Evolutionary conservation across 345 rosid species (phyloP).

Genomic region (Erodium maritimum): DNA sequence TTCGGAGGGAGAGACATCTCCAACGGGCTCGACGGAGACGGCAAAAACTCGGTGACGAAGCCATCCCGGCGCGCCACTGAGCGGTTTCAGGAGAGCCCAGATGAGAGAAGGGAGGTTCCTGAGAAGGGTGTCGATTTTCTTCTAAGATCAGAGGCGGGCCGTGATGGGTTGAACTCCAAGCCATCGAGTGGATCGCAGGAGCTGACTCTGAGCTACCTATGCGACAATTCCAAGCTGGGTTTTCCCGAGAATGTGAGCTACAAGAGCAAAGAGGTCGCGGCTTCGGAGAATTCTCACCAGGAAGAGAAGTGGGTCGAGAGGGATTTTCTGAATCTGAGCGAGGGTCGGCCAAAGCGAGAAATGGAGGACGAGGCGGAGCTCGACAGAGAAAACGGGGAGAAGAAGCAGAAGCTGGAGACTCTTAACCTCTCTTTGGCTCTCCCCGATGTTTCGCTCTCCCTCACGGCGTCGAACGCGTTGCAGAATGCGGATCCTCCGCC

Average conservation of each 20-base stretch:
- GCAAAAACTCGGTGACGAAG: constrained; percentile 42
- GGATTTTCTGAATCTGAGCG: constrained; percentile 77
- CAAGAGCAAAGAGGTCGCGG: constrained; percentile 61
- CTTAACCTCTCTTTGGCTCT: constrained; percentile 78
- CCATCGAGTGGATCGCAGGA: constrained; percentile 42
- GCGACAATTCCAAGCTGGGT: constrained; percentile 44
- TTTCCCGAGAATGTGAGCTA: constrained; percentile 12
- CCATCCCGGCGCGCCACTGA: constrained; percentile 20
- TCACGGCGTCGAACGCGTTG: constrained; percentile 63
- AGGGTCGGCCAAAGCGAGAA: constrained; percentile 38
- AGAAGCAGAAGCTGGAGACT: constrained; percentile 56
- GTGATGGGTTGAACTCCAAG: constrained; percentile 36
- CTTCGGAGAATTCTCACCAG: constrained; percentile 38
- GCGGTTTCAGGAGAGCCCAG: constrained; percentile 22
- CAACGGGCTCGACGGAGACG: constrained; percentile 35
- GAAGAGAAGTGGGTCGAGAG: constrained; percentile 78
- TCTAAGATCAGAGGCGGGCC: constrained; percentile 29
- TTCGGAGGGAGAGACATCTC: constrained; percentile 57
- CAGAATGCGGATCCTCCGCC: constrained; percentile 30
- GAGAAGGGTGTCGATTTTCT: too few species aligned
- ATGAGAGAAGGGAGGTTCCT: constrained; percentile 22
- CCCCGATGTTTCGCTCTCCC: constrained; percentile 69
- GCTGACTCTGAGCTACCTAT: constrained; percentile 82
- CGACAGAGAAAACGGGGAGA: constrained; percentile 31
- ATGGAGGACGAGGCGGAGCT: constrained; percentile 25